These are phyloP conservation scores for Aegilops longissima DNA, from an alignment of 176 grass and related monocot species.

Conservation along the genomic window DNA sequence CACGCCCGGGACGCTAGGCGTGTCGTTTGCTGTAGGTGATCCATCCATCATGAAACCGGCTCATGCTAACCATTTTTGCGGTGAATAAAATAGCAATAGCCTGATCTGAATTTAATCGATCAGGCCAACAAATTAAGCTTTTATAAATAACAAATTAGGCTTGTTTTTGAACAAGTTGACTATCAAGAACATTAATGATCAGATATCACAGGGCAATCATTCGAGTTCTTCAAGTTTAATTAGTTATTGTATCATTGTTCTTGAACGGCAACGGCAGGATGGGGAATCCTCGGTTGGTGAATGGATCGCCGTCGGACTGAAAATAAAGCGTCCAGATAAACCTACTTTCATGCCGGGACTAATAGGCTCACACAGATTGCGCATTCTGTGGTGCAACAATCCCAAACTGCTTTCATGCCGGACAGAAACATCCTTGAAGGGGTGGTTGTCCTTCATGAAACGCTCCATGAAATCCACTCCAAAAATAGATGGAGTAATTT, in stretches of 20 bases:
- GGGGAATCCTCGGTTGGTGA: conserved; percentile 31
- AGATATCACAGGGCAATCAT: not conserved
- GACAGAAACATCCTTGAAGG: too few relatives aligned
- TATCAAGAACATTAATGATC: not conserved
- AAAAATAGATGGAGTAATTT: too few relatives aligned
- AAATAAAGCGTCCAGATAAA: conserved; percentile 17
- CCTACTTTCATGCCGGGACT: not conserved
- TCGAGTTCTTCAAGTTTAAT: conserved; percentile 20
- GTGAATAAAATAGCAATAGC: too few relatives aligned
- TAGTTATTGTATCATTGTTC: conserved; percentile 5
- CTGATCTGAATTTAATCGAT: not conserved
- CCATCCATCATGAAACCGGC: too few relatives aligned
- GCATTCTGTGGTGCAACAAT: too few relatives aligned
- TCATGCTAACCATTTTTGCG: too few relatives aligned
- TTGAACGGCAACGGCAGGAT: conserved; percentile 13
- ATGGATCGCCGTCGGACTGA: not conserved
- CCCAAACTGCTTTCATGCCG: too few relatives aligned
- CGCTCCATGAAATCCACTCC: too few relatives aligned
- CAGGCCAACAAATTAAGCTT: not conserved
- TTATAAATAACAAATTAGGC: not conserved
- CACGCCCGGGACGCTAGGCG: not conserved
- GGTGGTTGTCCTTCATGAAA: too few relatives aligned
- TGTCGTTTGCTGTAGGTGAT: not conserved
- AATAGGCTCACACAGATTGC: too few relatives aligned
- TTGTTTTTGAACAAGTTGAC: not conserved